A percentile compares a stretch with the other conserved stretches of the same genome.
Evolutionary conservation across 2,329 filamentous ascomycete genomes (phyloP).

Genomic region (Ramularia collo-cygni): DNA sequence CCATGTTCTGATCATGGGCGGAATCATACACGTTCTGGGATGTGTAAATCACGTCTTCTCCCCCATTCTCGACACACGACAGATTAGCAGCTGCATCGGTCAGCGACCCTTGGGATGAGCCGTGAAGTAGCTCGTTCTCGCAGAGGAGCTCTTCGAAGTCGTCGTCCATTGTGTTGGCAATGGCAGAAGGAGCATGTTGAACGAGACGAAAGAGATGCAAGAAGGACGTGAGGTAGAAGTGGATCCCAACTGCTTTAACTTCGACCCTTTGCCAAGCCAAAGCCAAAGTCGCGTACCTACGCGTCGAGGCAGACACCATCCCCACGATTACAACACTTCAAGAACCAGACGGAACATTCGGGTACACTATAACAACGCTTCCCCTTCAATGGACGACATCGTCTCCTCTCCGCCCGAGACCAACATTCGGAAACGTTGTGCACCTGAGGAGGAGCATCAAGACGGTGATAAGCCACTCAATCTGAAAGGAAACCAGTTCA

Average conservation of each 20-base stretch:
- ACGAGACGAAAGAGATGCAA: conserved; percentile 3
- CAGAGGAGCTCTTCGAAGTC: conserved; percentile 25
- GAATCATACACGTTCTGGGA: no score
- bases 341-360: no score
- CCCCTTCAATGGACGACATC: conserved; percentile 25
- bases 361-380: no score
- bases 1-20: background rate
- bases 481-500: conserved; percentile 29
- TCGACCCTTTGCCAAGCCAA: background rate
- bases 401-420: conserved; percentile 22
- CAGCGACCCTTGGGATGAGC: conserved; percentile 21
- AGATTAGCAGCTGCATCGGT: conserved; percentile 15
- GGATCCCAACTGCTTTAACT: no score
- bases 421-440: conserved; percentile 22
- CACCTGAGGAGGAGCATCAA: conserved; percentile 19
- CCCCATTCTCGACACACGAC: conserved; percentile 6
- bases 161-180: conserved; percentile 16
- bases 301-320: no score
- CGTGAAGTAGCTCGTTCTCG: conserved; percentile 13
- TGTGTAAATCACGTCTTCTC: background rate
- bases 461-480: conserved; percentile 26
- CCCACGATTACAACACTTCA: no score
- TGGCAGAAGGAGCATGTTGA: background rate
- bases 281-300: no score
- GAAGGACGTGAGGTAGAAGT: background rate